Evolutionary conservation across 2,329 filamentous ascomycete species (phyloP).

Genomic region (Cyphellophora europaea): DNA sequence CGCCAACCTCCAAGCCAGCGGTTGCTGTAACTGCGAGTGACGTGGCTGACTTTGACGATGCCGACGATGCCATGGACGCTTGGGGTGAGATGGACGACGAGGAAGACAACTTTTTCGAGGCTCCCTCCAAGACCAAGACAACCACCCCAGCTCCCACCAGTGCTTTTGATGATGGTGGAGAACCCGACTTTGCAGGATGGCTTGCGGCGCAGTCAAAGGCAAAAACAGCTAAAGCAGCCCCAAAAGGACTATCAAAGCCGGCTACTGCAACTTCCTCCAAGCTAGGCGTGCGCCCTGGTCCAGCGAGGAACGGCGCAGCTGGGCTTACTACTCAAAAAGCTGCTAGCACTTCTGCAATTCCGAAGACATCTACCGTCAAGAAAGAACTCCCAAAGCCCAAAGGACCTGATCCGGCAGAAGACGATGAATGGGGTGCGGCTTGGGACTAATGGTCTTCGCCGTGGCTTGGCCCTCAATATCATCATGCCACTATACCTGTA

Average conservation of each 20-base stretch:
- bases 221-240: conserved; percentile 64
- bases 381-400: conserved; percentile 20
- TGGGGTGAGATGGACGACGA: conserved; percentile 63
- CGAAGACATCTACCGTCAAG: conserved; percentile 58
- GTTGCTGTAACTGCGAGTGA: neutral
- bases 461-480: too few relatives aligned
- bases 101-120: conserved; percentile 38
- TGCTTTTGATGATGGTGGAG: conserved; percentile 67
- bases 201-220: conserved; percentile 73
- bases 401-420: conserved; percentile 31
- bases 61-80: conserved; percentile 57
- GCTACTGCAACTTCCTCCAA: conserved; percentile 21
- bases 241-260: conserved; percentile 70
- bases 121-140: conserved; percentile 21
- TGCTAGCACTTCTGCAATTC: conserved; percentile 29
- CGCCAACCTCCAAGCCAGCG: conserved; percentile 2
- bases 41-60: conserved; percentile 30
- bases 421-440: conserved; percentile 40
- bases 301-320: conserved; percentile 28
- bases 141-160: conserved; percentile 24
- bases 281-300: conserved; percentile 22
- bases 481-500: too few relatives aligned
- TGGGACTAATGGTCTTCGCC: conserved; percentile 29
- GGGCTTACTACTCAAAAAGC: conserved; percentile 27
- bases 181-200: conserved; percentile 96